A percentile compares a stretch with the other conserved stretches of the same genome.
Conservation (phyloP, 2,329 filamentous ascomycete species). For the Bipolaris gigantea region DNA sequence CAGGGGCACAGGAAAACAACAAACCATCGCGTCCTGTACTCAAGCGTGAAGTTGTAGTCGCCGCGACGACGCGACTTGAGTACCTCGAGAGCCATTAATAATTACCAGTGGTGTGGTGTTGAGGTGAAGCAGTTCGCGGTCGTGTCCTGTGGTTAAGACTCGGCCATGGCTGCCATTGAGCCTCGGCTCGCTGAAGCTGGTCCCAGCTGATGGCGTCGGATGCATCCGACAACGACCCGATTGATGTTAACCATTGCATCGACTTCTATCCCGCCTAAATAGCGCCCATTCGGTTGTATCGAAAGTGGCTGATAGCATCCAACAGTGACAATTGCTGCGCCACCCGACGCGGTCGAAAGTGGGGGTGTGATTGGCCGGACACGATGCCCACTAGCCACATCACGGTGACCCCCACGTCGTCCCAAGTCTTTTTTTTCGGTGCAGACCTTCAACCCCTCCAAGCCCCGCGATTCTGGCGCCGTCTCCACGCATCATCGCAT, state of each 20-base stretch:
- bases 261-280: too few species aligned
- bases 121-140: not conserved
- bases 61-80: slow-evolving; percentile 64
- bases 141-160: not conserved
- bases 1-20: not conserved
- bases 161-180: not conserved
- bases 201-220: not conserved
- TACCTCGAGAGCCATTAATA: slow-evolving; percentile 29
- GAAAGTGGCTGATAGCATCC: too few species aligned
- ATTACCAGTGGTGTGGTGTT: not conserved
- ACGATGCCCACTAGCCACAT: too few species aligned
- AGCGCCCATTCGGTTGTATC: too few species aligned
- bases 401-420: not conserved
- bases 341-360: too few species aligned
- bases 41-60: slow-evolving; percentile 77
- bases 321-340: too few species aligned
- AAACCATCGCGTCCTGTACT: slow-evolving; percentile 88
- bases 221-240: too few species aligned
- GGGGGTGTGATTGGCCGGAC: too few species aligned
- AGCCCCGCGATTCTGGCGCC: slow-evolving; percentile 48
- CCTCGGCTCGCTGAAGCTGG: slow-evolving; percentile 5
- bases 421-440: slow-evolving; percentile 1
- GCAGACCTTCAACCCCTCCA: slow-evolving; percentile 4
- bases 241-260: too few species aligned
- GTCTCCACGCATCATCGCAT: slow-evolving; percentile 56